A percentile compares a stretch with the other conserved stretches of the same genome.
phyloP scores from a whole-genome alignment of 106 monocot genomes.

The Ottelia alismoides region DNA sequence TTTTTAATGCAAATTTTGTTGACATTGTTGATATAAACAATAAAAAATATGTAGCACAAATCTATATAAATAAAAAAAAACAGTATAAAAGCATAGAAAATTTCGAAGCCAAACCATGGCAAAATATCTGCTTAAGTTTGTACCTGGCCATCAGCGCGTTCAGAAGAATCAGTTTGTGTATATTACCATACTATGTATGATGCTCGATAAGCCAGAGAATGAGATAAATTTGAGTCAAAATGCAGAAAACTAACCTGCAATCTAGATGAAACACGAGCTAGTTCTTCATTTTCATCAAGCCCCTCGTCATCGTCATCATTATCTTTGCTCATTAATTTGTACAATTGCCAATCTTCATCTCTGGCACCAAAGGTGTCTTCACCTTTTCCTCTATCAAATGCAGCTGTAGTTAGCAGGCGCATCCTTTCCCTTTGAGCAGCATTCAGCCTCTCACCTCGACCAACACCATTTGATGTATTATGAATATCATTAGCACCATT shows the following conservation, averaged over 20 bases:
- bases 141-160: too few species aligned
- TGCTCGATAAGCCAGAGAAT: too few species aligned
- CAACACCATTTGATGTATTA: constrained; percentile 48
- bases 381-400: constrained; percentile 86
- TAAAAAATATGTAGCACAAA: too few species aligned
- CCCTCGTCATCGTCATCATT: constrained; percentile 63
- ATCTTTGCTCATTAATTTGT: constrained; percentile 86
- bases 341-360: constrained; percentile 91
- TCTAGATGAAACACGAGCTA: constrained; percentile 44
- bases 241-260: constrained; percentile 59
- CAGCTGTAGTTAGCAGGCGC: constrained; percentile 80
- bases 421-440: constrained; percentile 84
- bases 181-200: too few species aligned
- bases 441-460: constrained; percentile 79
- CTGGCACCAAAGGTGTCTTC: constrained; percentile 81
- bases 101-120: too few species aligned
- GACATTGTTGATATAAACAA: too few species aligned
- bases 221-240: too few species aligned
- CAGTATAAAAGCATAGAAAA: too few species aligned
- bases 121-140: too few species aligned
- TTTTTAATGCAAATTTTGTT: too few species aligned
- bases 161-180: too few species aligned
- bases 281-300: constrained; percentile 43
- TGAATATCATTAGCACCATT: constrained; percentile 42
- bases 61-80: too few species aligned